Evolutionary conservation across 2,329 filamentous ascomycete genomes (phyloP).

Genomic region (Trichoderma gracile): DNA sequence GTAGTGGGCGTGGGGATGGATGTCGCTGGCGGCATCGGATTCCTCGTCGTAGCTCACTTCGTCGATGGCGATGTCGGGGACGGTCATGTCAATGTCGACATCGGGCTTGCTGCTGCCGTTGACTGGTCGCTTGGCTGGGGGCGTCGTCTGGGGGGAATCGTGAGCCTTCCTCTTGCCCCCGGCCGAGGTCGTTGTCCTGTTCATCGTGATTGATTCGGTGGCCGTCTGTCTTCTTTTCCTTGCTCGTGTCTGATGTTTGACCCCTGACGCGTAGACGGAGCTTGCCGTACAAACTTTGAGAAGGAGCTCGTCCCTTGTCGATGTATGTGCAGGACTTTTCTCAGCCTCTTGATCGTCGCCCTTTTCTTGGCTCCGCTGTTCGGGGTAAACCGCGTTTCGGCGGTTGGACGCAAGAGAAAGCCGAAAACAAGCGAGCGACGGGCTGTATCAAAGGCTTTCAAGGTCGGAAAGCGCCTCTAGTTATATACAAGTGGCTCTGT

Average conservation of each 20-base stretch:
- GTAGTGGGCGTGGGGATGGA: slow-evolving; percentile 40
- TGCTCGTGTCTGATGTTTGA: background rate
- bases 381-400: background rate
- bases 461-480: background rate
- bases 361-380: background rate
- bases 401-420: background rate
- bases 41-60: slow-evolving; percentile 43
- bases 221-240: background rate
- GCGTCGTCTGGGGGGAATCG: slow-evolving; percentile 42
- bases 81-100: slow-evolving; percentile 46
- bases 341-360: background rate
- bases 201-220: slow-evolving; percentile 41
- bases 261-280: slow-evolving; percentile 2
- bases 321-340: background rate
- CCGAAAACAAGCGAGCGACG: background rate
- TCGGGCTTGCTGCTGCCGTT: slow-evolving; percentile 50
- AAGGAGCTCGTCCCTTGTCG: background rate
- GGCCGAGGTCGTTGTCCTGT: slow-evolving; percentile 43
- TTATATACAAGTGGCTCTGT: background rate
- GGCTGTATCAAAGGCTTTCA: background rate
- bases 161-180: slow-evolving; percentile 57
- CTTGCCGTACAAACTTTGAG: background rate
- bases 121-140: slow-evolving; percentile 40
- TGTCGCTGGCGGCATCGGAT: slow-evolving; percentile 44
- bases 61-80: slow-evolving; percentile 45